Evolutionary conservation across 345 rosid species (phyloP).

Genomic region (Carallia pectinifolia): DNA sequence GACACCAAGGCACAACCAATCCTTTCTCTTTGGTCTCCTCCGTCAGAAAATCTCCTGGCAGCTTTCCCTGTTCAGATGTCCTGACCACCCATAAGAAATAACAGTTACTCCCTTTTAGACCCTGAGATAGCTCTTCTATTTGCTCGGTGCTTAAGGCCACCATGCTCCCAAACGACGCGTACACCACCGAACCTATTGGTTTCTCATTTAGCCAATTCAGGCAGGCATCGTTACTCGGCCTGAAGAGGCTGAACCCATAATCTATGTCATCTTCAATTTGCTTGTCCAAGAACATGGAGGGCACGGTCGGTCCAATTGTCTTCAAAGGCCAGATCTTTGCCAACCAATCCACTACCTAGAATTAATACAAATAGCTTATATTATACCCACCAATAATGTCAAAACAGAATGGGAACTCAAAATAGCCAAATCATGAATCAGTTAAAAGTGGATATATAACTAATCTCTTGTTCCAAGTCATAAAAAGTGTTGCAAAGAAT

Average conservation of each 20-base stretch:
- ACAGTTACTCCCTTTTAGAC: slow-evolving; percentile 11
- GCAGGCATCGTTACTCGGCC: slow-evolving; percentile 13
- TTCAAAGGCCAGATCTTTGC: slow-evolving; percentile 17
- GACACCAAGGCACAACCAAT: slow-evolving; percentile 39
- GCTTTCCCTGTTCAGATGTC: slow-evolving; percentile 17
- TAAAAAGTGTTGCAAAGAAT: slow-evolving; percentile 30
- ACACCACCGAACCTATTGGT: slow-evolving; percentile 27
- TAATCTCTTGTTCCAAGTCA: slow-evolving; percentile 36
- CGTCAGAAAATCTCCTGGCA: slow-evolving; percentile 4
- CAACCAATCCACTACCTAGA: slow-evolving; percentile 36
- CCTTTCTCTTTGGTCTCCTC: slow-evolving; percentile 21
- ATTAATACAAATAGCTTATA: not conserved
- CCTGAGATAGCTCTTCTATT: slow-evolving; percentile 26
- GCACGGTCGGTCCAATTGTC: slow-evolving; percentile 38
- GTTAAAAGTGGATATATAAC: not conserved
- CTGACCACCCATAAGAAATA: slow-evolving; percentile 35
- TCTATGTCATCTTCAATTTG: slow-evolving; percentile 26
- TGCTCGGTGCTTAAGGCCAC: slow-evolving; percentile 19
- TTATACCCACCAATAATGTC: not conserved
- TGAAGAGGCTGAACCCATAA: slow-evolving; percentile 30
- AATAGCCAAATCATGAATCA: not conserved
- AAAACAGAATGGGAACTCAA: not conserved
- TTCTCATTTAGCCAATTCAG: slow-evolving; percentile 25
- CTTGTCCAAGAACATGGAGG: slow-evolving; percentile 38
- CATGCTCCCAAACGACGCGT: slow-evolving; percentile 36